Evolutionary conservation across 495 filamentous ascomycete genomes (phyloP).

Genomic region (Platismatia glauca): DNA sequence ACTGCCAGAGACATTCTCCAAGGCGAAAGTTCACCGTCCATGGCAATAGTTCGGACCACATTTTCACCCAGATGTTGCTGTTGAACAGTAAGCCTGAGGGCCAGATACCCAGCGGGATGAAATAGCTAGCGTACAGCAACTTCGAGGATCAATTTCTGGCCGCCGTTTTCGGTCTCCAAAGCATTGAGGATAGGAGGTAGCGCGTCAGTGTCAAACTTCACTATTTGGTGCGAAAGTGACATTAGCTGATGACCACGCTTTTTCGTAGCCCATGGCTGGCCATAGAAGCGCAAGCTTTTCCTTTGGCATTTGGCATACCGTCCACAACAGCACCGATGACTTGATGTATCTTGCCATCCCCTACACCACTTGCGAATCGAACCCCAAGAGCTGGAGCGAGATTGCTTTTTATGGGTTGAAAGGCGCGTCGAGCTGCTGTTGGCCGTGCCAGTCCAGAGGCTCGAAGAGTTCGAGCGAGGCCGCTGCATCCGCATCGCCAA

Average conservation of each 20-base stretch:
- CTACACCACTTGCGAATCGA: slow-evolving; percentile 60
- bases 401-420: slow-evolving; percentile 53
- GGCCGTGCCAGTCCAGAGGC: slow-evolving; percentile 66
- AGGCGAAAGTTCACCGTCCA: slow-evolving; percentile 73
- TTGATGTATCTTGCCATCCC: slow-evolving; percentile 80
- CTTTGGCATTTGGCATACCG: slow-evolving; percentile 40
- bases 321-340: slow-evolving; percentile 65
- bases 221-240: slow-evolving; percentile 37
- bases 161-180: slow-evolving; percentile 80
- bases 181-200: slow-evolving; percentile 97
- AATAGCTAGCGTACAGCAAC: slow-evolving; percentile 66
- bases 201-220: slow-evolving; percentile 92
- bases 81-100: slow-evolving; percentile 17
- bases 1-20: too few relatives aligned
- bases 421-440: slow-evolving; percentile 59
- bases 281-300: slow-evolving; percentile 24
- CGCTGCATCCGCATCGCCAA: slow-evolving; percentile 44
- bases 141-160: slow-evolving; percentile 92
- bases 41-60: slow-evolving; percentile 99
- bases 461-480: slow-evolving; percentile 70
- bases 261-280: slow-evolving; percentile 15
- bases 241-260: slow-evolving; percentile 35
- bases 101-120: background rate
- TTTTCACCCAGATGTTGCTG: slow-evolving; percentile 99
- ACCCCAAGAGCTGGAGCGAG: slow-evolving; percentile 52